Base-by-base conservation (phyloP, 1,284 basidiomycete genomes). In the Boletellus deceptivus region DNA sequence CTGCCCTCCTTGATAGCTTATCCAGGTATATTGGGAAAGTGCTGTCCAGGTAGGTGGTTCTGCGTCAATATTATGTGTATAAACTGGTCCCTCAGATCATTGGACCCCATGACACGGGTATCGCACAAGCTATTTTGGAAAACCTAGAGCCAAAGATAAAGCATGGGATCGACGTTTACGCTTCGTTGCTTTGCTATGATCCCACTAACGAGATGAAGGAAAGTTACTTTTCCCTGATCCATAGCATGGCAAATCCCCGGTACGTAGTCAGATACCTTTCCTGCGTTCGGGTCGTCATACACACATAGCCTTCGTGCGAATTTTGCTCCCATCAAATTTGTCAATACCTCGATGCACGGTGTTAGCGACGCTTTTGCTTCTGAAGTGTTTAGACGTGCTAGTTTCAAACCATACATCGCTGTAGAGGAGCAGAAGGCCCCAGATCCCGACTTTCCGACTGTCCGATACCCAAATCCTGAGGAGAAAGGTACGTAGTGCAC, bases 321-420 rank as follows among this genome's bases (percentile, higher is more conserved):
- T 20, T 24, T 16, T 25, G 24, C 49, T 10, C 22, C 60, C 1
- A 48, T 81, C 52, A 75, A 71, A 51, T 85, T 93, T 58, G 84
- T 91, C 24, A 91, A 91, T 62, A 93, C 91, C 0, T 88, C 91
- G 0, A 85, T 93, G 86, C 91, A 93, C 59, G 91, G 91, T 1
- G 91, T 93, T 41, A 83, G 89, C 54, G 77, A 91, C 64, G 67
- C 72, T 4, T 85, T 86, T 56, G 75, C 82, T 38, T 68, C 67
- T 8, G 67, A 72, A 49, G 85, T 81, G 0, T 87, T 93, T 55
- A 64, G 72, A 38, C 54, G 70, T 2, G 83, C 82, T 54, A 81
- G 82, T 6, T 82, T 90, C 50, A 59, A 74, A 14, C 73, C 78
- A 1, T 85, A 81, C 61, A 72, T 75, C 7, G 76, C 84, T 8